Percentiles rank a stretch among this genome's conserved stretches.
Conservation (phyloP, 129 eudicot genomes). For the Artemisia argyi region DNA sequence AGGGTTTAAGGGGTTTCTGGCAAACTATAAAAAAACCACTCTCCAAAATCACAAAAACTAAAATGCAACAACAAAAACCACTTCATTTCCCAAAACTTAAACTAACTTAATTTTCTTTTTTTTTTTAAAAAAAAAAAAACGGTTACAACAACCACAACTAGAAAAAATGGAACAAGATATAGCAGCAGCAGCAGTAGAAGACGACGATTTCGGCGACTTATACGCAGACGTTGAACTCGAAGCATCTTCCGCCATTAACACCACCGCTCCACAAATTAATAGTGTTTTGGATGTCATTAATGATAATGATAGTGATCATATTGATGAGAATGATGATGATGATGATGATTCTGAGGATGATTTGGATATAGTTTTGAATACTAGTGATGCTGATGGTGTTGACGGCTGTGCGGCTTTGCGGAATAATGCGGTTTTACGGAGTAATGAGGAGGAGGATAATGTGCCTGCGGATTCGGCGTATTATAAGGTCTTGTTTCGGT, state of each 20-base stretch:
- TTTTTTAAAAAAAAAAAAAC: no score
- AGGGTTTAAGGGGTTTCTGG: no score
- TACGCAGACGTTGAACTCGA: slow-evolving; percentile 75
- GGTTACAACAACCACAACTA: no score
- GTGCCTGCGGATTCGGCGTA: background rate
- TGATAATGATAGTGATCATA: background rate
- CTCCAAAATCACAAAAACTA: no score
- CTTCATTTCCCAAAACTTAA: no score
- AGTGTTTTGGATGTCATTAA: slow-evolving; percentile 1
- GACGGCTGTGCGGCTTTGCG: slow-evolving; percentile 11
- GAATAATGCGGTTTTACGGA: slow-evolving; percentile 12
- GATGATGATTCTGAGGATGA: slow-evolving; percentile 57
- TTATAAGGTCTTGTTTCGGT: no score
- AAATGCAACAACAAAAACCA: no score
- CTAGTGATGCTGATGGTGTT: slow-evolving; percentile 32
- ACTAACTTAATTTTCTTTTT: no score
- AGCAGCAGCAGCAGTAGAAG: slow-evolving; percentile 51
- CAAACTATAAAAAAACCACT: no score
- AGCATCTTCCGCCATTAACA: slow-evolving; percentile 59
- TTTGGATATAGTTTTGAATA: slow-evolving; percentile 52
- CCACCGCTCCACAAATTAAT: slow-evolving; percentile 18
- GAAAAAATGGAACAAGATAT: slow-evolving; percentile 18
- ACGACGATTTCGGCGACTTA: slow-evolving; percentile 79
- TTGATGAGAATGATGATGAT: slow-evolving; percentile 14
- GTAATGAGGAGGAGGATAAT: slow-evolving; percentile 21